Percentiles rank a stretch among this genome's conserved stretches.
phyloP scores from a whole-genome alignment of 805 yeast species.

The Candida tallmaniae region DNA sequence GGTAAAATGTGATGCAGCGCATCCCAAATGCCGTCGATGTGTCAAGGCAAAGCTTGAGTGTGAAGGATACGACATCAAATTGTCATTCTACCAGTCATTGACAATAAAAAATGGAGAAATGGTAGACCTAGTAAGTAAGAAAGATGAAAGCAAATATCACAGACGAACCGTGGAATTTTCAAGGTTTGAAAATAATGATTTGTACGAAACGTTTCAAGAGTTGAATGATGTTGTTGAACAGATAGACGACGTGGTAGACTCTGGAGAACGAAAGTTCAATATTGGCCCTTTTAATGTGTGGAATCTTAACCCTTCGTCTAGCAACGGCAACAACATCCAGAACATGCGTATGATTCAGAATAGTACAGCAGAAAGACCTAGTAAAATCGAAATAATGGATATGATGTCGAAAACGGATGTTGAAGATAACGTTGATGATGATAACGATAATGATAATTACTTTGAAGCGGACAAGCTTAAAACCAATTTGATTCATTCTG shows the following conservation, averaged over 20 bases:
- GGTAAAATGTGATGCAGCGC: slow-evolving; percentile 48
- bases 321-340: too few species aligned
- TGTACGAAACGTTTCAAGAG: slow-evolving; percentile 35
- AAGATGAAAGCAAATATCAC: slow-evolving; percentile 29
- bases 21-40: slow-evolving; percentile 47
- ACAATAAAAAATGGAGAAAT: slow-evolving; percentile 20
- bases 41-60: slow-evolving; percentile 41
- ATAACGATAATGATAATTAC: neutral
- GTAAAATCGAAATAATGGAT: neutral
- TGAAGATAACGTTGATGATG: neutral
- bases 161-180: slow-evolving; percentile 44
- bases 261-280: slow-evolving; percentile 4
- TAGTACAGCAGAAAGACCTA: neutral
- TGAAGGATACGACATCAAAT: slow-evolving; percentile 45
- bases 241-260: slow-evolving; percentile 18
- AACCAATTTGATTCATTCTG: slow-evolving; percentile 28
- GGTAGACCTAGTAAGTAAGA: slow-evolving; percentile 15
- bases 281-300: slow-evolving; percentile 25
- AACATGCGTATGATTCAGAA: too few species aligned
- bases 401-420: neutral
- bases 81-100: slow-evolving; percentile 44
- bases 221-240: slow-evolving; percentile 34
- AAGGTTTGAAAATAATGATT: slow-evolving; percentile 30
- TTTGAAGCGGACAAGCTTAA: neutral
- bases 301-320: neutral